These are phyloP conservation scores for Caryopteris hybrid DNA, from an alignment of 305 asterid genomes.

Conservation along the genomic window DNA sequence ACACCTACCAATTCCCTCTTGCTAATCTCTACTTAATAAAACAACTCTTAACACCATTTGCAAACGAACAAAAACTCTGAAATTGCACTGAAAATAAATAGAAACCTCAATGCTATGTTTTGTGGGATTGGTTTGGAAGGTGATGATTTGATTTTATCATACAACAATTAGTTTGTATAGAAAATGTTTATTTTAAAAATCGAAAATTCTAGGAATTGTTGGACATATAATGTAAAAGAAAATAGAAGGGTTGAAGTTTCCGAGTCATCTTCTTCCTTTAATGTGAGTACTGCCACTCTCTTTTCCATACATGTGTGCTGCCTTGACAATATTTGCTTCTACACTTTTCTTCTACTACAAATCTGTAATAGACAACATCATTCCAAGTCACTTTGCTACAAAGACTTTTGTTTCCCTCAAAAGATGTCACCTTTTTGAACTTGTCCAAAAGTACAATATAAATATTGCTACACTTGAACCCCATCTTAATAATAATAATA, in stretches of 20 bases:
- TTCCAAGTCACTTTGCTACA: conserved; percentile 20
- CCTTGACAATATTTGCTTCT: conserved; percentile 13
- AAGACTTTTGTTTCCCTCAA: conserved; percentile 28
- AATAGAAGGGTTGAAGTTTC: too few species aligned
- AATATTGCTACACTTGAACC: conserved; percentile 16
- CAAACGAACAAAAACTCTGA: too few species aligned
- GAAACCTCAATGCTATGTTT: too few species aligned
- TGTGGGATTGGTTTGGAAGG: too few species aligned
- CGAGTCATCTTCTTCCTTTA: background rate
- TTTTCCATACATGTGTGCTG: conserved; percentile 2
- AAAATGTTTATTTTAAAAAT: conserved; percentile 1
- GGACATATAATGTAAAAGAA: too few species aligned
- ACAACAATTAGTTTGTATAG: too few species aligned
- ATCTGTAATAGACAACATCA: conserved; percentile 26
- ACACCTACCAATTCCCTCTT: conserved; percentile 23
- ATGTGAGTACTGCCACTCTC: background rate
- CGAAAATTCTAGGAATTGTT: background rate
- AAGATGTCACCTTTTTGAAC: conserved; percentile 21
- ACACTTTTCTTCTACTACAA: background rate
- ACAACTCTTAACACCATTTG: too few species aligned
- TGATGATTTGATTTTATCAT: too few species aligned
- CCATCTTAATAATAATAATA: too few species aligned
- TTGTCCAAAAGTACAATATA: conserved; percentile 22
- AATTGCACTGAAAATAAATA: too few species aligned
- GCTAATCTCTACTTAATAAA: too few species aligned